These are phyloP conservation scores for Sphaerosporella brunnea DNA, from an alignment of 495 filamentous ascomycete genomes.

Conservation along the genomic window DNA sequence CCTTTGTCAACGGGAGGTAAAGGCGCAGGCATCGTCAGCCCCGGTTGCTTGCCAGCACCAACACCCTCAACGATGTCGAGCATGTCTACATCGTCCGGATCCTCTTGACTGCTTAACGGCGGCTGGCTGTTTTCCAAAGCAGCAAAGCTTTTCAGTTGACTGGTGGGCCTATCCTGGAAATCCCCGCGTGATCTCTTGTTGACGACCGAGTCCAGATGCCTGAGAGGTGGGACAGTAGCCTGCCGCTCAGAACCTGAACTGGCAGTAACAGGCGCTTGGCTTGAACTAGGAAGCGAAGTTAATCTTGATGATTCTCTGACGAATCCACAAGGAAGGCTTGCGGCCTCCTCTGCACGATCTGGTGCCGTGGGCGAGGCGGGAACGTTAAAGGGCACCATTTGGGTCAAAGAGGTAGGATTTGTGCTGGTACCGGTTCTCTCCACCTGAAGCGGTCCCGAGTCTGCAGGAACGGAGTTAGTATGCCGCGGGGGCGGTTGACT, in stretches of 20 bases:
- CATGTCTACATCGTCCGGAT: conserved; percentile 22
- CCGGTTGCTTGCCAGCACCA: conserved; percentile 3
- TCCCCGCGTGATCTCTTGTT: no score
- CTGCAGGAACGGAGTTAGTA: background rate
- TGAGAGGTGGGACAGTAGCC: no score
- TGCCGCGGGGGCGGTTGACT: background rate
- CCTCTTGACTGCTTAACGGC: conserved; percentile 13
- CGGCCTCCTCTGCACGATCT: background rate
- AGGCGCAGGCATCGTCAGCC: background rate
- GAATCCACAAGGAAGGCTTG: conserved; percentile 8
- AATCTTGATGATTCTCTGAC: conserved; percentile 19
- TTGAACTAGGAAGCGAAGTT: conserved; percentile 9
- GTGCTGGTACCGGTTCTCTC: background rate
- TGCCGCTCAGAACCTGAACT: background rate
- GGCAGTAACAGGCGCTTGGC: conserved; percentile 4
- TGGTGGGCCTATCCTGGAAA: no score
- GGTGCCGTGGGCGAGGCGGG: conserved; percentile 3
- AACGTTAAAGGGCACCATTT: conserved; percentile 22
- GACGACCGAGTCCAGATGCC: no score
- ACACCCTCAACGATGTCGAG: conserved; percentile 11
- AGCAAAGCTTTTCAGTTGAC: conserved; percentile 11
- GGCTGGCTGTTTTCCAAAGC: conserved; percentile 7
- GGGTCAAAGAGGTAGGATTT: conserved; percentile 12
- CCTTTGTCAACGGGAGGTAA: background rate
- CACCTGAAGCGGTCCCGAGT: background rate